Evolutionary conservation across 2,329 filamentous ascomycete genomes (phyloP).

Genomic region (Apiospora malaysiana): DNA sequence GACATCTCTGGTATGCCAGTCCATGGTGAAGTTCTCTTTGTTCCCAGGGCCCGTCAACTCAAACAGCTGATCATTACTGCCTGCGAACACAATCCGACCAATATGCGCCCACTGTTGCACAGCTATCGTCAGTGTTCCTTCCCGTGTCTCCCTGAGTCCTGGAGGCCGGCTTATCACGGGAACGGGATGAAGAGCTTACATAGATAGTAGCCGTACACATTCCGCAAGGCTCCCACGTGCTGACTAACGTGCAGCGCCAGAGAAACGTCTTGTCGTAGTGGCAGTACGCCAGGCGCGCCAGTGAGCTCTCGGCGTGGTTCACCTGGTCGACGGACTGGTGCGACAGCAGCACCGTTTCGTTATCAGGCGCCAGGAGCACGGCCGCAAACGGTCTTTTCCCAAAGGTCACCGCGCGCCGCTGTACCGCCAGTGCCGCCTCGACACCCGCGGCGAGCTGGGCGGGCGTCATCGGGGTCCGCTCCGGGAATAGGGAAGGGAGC

Average conservation of each 20-base stretch:
- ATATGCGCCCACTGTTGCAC: constrained; percentile 53
- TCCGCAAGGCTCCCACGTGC: constrained; percentile 61
- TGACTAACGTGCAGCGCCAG: constrained; percentile 54
- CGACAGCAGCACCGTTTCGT: constrained; percentile 52
- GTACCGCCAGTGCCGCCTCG: constrained; percentile 46
- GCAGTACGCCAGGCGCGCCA: constrained; percentile 53
- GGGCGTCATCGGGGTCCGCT: constrained; percentile 42
- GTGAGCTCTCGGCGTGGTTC: constrained; percentile 56
- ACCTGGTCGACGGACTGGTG: constrained; percentile 59
- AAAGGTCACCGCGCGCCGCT: constrained; percentile 49
- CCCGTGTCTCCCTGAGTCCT: too few relatives aligned
- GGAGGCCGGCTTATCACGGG: too few relatives aligned
- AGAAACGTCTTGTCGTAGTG: constrained; percentile 56
- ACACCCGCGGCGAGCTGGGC: constrained; percentile 48
- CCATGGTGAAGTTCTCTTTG: constrained; percentile 58
- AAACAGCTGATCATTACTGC: constrained; percentile 52
- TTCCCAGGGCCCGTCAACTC: constrained; percentile 53
- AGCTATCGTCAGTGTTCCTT: not conserved
- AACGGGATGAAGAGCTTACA: constrained; percentile 25
- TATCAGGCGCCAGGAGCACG: constrained; percentile 54
- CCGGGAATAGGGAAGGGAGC: constrained; percentile 42
- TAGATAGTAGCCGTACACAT: constrained; percentile 50
- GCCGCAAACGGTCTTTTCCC: constrained; percentile 56
- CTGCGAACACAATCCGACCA: constrained; percentile 56
- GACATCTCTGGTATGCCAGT: constrained; percentile 54